Evolutionary conservation across 1,284 basidiomycete species (phyloP).

Genomic region (Fomitopsis schrenkii): DNA sequence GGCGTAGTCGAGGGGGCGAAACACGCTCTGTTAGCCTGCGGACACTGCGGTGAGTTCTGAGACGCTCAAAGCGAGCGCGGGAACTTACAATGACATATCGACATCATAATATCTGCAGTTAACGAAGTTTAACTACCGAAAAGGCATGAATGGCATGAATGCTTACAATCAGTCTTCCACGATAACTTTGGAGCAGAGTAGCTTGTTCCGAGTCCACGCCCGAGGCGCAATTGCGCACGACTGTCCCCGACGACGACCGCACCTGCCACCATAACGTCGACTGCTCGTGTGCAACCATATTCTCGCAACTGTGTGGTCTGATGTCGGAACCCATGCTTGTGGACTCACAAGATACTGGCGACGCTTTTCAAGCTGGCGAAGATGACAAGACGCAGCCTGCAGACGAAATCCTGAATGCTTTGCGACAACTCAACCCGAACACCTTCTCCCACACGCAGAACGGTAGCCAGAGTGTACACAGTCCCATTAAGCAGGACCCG

Average conservation of each 20-base stretch:
- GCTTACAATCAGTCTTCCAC: neutral
- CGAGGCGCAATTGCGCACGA: neutral
- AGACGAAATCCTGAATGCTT: conserved; percentile 36
- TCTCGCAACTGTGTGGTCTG: conserved; percentile 6
- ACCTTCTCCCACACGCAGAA: conserved; percentile 13
- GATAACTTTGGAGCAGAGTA: neutral
- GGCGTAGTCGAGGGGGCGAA: too few relatives aligned
- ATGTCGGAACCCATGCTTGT: conserved; percentile 20
- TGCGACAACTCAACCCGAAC: conserved; percentile 34
- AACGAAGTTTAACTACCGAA: too few relatives aligned
- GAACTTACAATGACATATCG: too few relatives aligned
- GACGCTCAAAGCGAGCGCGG: too few relatives aligned
- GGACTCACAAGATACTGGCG: conserved; percentile 7
- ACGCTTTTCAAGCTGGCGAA: conserved; percentile 2
- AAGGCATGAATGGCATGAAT: too few relatives aligned
- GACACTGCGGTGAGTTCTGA: too few relatives aligned
- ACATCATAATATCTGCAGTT: too few relatives aligned
- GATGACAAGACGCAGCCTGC: conserved; percentile 34
- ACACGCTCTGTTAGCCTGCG: too few relatives aligned
- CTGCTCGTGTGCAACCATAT: conserved; percentile 12
- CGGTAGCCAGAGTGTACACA: conserved; percentile 15
- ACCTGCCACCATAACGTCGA: neutral
- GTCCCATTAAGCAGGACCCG: conserved; percentile 16
- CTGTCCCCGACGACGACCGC: neutral
- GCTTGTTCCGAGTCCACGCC: neutral